Base-by-base conservation (phyloP, 2,329 filamentous ascomycete species). In the Rachicladosporium sp. region DNA sequence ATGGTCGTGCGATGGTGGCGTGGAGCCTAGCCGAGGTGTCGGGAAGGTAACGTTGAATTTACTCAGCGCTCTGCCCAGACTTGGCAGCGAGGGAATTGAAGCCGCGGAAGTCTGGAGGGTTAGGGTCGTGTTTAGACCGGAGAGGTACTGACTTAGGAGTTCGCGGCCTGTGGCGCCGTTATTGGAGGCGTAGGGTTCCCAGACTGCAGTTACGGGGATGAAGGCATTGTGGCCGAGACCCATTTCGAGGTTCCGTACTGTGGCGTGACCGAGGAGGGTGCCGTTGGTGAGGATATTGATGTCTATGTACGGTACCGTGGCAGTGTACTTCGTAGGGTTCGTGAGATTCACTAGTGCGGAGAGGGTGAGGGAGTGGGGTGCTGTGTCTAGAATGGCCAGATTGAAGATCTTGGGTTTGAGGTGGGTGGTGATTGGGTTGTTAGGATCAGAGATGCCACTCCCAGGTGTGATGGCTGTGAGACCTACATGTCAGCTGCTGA, bases 321-420 rank as follows among this genome's bases (percentile, higher is more conserved):
- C 88, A 4, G 83, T 79, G 58, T 96, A 95, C 3, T 79, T 73
- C 0, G 88, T 93, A 1, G 89, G 88, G 54, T 98, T 98, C 3
- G 84, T 93, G 44, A 94, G 71, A 55, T 91, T 93, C 52, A 93
- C 70, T 31, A 68, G 63, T 10, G 83, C 82, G 52, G 78, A 69
- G 29, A 96, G 64, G 12, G 73, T 76, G 35, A 95, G 68, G 3
- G 82, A 82, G 2, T 76, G 76, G 29, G 72, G 65, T 1, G 80
- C 80, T 0, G 87, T 93, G 41, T 82, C 76, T 31, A 82, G 56
- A 41, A 96, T 76, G 47, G 73, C 71, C 29, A 96, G 63, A 44
- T 81, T 76, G 41, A 77, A 76, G 42, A 94, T 67, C 50, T 78
- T 73, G 10, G 85, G 83, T 31, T 65, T 62, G 29, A 78, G 43